Evolutionary conservation across 1,284 basidiomycete genomes (phyloP), one percentile per base, ranked within the genome.

Genomic region (Ustilago loliicola): DNA sequence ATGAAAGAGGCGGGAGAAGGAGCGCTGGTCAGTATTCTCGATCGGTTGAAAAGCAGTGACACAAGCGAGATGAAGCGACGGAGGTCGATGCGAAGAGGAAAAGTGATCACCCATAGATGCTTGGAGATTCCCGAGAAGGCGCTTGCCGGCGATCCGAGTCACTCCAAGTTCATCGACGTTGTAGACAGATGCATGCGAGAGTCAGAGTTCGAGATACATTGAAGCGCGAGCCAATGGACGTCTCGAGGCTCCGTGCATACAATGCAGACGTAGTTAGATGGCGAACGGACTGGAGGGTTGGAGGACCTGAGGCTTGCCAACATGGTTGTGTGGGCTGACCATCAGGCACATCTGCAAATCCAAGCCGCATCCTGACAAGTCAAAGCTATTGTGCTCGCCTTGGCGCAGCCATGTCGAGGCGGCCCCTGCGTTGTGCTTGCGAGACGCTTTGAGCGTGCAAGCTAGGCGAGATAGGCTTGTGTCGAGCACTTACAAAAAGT

Each of bases 401-500:
- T 48, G 63, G 40, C 58, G 55, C 40, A 42, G 55, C 27, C 21
- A 54, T 36, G 29, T 56, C n/a, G 29, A 45, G 58, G 62, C 47
- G 59, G 59, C 36, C 69, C 59, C 17, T 25, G 69, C 59, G 38
- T 19, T 34, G 29, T 27, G 29, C 27, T 53, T 52, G 25, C 54
- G 58, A 52, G 47, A 50, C 27, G 25, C 32, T 42, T 7, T 13
- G 50, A 42, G 59, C 56, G 42, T 38, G 55, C 40, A 42, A 36
- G 30, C 51, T 55, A 55, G 21, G 19, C 23, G 23, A 27, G 38
- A 2, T 47, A 19, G 45, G 34, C 53, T 50, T 7, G 23, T 23
- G 47, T 40, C 29, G n/a, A 32, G 27, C 50, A 76, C 73, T 71
- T 61, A 76, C 73, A 67, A 62, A 19, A 54, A 42, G 34, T 76